Evolutionary conservation across 495 filamentous ascomycete genomes (phyloP).

Genomic region (Chaetomidium leptoderma): DNA sequence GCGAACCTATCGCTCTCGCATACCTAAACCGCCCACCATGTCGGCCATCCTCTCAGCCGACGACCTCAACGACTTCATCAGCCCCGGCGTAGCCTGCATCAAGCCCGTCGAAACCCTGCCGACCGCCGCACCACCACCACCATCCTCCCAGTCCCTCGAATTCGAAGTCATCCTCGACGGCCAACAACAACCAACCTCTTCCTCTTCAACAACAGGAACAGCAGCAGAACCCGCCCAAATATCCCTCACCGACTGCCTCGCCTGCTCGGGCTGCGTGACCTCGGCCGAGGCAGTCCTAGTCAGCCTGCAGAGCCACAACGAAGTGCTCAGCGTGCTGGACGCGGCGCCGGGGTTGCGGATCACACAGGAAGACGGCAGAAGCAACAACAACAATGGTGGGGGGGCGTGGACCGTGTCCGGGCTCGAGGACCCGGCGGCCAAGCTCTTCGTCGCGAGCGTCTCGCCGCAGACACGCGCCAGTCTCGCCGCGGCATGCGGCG

Average conservation of each 20-base stretch:
- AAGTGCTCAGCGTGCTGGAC: conserved; percentile 81
- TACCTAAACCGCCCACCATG: conserved; percentile 51
- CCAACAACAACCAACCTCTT: conserved; percentile 47
- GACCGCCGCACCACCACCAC: conserved; percentile 23
- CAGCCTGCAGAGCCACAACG: conserved; percentile 82
- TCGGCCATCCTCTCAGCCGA: conserved; percentile 94
- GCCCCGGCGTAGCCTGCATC: conserved; percentile 94
- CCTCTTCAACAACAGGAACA: conserved; percentile 10
- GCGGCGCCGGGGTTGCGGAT: conserved; percentile 51
- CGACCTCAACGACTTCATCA: conserved; percentile 98
- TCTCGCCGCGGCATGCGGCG: conserved; percentile 76
- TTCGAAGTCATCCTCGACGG: conserved; percentile 91
- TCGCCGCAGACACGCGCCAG: conserved; percentile 86
- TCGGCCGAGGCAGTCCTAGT: conserved; percentile 94
- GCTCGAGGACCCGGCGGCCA: conserved; percentile 46
- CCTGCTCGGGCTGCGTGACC: conserved; percentile 96
- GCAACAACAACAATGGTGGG: not conserved
- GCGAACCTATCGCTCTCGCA: not conserved
- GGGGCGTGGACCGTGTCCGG: conserved; percentile 31
- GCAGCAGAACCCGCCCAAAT: conserved; percentile 64
- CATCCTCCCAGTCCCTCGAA: conserved; percentile 44
- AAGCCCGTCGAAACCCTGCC: conserved; percentile 94
- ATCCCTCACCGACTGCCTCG: conserved; percentile 93
- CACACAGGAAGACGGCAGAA: conserved; percentile 11
- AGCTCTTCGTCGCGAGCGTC: conserved; percentile 83